Conservation (phyloP, 2,329 filamentous ascomycete species). For the Calonectria ilicicola region DNA sequence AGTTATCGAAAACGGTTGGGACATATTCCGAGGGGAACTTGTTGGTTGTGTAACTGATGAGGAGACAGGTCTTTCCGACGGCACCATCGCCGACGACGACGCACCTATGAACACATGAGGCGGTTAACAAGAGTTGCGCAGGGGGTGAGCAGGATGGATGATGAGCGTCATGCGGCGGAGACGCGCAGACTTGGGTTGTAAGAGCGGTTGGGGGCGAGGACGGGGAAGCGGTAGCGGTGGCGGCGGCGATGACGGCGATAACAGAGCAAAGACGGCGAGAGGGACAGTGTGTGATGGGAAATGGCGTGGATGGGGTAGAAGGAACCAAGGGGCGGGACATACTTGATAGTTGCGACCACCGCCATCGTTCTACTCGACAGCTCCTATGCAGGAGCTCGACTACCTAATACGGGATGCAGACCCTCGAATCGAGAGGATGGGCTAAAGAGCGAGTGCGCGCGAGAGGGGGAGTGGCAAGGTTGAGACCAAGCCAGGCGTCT, state of each 20-base stretch:
- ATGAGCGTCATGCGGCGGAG: slow-evolving; percentile 18
- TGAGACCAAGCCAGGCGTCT: slow-evolving; percentile 20
- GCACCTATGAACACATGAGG: slow-evolving; percentile 71
- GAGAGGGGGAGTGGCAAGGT: slow-evolving; percentile 28
- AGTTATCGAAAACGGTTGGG: slow-evolving; percentile 99
- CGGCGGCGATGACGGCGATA: slow-evolving; percentile 12
- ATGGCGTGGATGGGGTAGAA: slow-evolving; percentile 15
- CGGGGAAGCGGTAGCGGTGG: slow-evolving; percentile 7
- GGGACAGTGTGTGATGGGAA: not conserved
- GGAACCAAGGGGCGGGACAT: slow-evolving; percentile 46
- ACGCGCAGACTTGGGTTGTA: slow-evolving; percentile 29
- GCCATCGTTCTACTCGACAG: slow-evolving; percentile 59
- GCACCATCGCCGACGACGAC: slow-evolving; percentile 99
- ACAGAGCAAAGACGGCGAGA: slow-evolving; percentile 21
- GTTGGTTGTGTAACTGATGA: slow-evolving; percentile 99
- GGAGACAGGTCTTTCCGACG: slow-evolving; percentile 97
- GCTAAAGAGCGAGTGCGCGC: slow-evolving; percentile 39
- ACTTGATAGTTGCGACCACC: slow-evolving; percentile 76
- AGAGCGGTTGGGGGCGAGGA: slow-evolving; percentile 10
- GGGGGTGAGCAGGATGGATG: not conserved
- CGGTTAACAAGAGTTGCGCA: slow-evolving; percentile 32
- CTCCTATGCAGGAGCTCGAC: slow-evolving; percentile 53
- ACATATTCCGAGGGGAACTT: slow-evolving; percentile 99
- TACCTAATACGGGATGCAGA: slow-evolving; percentile 36
- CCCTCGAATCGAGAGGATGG: slow-evolving; percentile 37